These are phyloP conservation scores for Rhinocladiella similis DNA, from an alignment of 2,329 filamentous ascomycete species.

Conservation along the genomic window DNA sequence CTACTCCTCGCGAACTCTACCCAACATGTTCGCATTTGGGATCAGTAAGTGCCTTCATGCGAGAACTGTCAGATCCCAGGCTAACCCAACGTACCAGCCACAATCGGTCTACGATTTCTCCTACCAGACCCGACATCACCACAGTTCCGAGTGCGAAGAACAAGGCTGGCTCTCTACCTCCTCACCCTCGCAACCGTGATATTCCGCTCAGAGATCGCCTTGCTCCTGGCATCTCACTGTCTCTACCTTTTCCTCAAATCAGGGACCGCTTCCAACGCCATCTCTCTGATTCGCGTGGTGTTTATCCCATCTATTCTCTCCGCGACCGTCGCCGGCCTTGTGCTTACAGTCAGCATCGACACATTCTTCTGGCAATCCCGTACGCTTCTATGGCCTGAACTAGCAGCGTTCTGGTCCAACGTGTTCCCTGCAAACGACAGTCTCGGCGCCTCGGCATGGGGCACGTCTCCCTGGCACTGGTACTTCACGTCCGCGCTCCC, in stretches of 20 bases:
- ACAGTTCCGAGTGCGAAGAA: constrained; percentile 44
- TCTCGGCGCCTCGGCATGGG: constrained; percentile 72
- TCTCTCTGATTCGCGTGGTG: constrained; percentile 20
- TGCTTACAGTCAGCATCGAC: constrained; percentile 73
- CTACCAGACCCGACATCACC: constrained; percentile 43
- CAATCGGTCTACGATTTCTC: constrained; percentile 47
- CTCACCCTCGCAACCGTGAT: constrained; percentile 78
- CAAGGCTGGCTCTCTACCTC: constrained; percentile 68
- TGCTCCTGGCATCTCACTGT: constrained; percentile 71
- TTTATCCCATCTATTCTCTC: constrained; percentile 67
- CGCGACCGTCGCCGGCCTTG: constrained; percentile 66
- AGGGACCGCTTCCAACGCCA: constrained; percentile 32
- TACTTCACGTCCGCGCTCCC: constrained; percentile 84
- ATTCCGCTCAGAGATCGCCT: constrained; percentile 85
- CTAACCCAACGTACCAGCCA: constrained; percentile 32
- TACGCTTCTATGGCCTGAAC: constrained; percentile 81
- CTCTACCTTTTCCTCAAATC: constrained; percentile 58
- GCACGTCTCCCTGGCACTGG: constrained; percentile 78
- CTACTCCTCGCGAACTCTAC: constrained; percentile 86
- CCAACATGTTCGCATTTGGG: constrained; percentile 94
- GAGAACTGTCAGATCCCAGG: background rate
- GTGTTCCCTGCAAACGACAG: constrained; percentile 69
- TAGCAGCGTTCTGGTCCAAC: constrained; percentile 88
- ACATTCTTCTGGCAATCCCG: constrained; percentile 85
- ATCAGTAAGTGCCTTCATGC: constrained; percentile 58